Base-by-base conservation (phyloP, 148 eudicot genomes). In the Cornus controversa region DNA sequence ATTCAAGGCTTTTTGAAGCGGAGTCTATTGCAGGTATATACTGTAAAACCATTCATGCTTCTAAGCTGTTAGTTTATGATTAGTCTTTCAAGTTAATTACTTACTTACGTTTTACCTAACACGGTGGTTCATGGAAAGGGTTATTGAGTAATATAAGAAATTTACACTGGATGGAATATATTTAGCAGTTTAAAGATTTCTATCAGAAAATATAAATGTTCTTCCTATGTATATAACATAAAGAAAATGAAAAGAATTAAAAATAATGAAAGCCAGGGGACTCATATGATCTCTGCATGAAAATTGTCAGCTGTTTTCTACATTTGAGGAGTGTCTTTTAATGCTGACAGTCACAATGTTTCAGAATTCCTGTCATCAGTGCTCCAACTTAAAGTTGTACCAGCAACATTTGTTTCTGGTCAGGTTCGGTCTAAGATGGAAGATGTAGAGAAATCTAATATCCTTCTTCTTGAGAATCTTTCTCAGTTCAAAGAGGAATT, bases 381-480 rank as follows among this genome's bases (percentile, higher is more conserved):
- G 78, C 97, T 94, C 62, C 85, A 86, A 80, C 85, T 90, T 24
- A 83, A 82, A 83, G 91, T 94, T 71, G 73, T 82, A 28, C 87
- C 94, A 26, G 79, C 64, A 73, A 74, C 86, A 62, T 71, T 73
- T 80, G 71, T 71, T 70, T 69, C 79, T 66, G 63, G 66, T 26
- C 72, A 23, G 71, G 64, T 67, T 75, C 85, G 64, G 70, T 72
- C 76, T 27, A 75, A 70, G 74, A 68, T 76, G 79, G 81, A 76
- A 79, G 69, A 75, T 14, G 54, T 25, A 6, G 76, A 79, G 65
- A 74, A 80, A 60, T 84, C 73, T 63, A 81, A 81, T 74, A 72
- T 92, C 73, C 74, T 89, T 80, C 89, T 94, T 65, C 85, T 89
- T 57, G 82, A 89, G 67, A 90, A 94, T 84, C 88, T 94, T 37